Evolutionary conservation across 306 rosid genomes (phyloP), one percentile per base, ranked within the genome.

Genomic region (Benincasa hispida): DNA sequence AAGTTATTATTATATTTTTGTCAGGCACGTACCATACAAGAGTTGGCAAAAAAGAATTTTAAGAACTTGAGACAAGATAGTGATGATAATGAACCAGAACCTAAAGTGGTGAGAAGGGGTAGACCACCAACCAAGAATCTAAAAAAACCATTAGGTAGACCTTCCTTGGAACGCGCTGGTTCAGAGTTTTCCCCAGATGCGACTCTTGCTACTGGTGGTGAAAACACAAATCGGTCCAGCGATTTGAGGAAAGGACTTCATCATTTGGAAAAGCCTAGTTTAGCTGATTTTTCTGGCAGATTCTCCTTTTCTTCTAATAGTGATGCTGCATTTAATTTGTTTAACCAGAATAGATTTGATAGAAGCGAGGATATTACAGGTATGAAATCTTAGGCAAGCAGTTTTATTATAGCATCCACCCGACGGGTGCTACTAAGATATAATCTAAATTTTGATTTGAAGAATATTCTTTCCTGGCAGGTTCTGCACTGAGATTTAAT

Each of bases 21-120:
- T 42, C 85, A 87, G 93, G 93, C 93, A 25, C 87, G 91, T 73
- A 82, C 93, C 55, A 89, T 89, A 76, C 91, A 81, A 3, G 93
- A 89, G 78, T 84, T 89, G 82, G 91, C 91, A 42, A 82, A 79
- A 81, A 89, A 86, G 87, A 83, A 74, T 72, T 89, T 87, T 58
- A 86, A 84, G 78, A 84, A 84, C 82, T 79, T 89, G 82, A 87
- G 93, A 82, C 93, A 87, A 82, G 93, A 84, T 58, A 86, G 93
- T 78, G 91, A 86, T 81, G 88, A 83, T 79, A 81, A 86, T 68
- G 89, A 87, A 50, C 86, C 83, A 67, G 91, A 83, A 76, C 84
- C 86, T 24, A 87, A 86, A 79, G 77, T 89, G 2, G 86, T 84
- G 5, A 84, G 91, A 82, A 82, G 93, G 74, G 93, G 93, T 51